phyloP scores from a whole-genome alignment of 2,329 filamentous ascomycete genomes.

The Lasiodiplodia hormozganensis region DNA sequence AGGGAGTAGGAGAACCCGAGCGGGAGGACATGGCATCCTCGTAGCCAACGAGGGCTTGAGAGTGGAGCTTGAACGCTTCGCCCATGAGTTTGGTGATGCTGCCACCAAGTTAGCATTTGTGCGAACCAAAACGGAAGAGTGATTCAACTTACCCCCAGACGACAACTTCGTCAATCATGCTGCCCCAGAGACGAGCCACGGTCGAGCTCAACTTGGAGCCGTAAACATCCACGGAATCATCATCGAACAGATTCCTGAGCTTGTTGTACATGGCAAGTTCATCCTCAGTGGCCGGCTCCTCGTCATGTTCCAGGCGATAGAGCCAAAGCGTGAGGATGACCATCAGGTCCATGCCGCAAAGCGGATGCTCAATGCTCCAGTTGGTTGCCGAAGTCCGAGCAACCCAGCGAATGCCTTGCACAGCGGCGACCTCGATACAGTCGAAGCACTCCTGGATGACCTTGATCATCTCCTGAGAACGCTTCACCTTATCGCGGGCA shows the following conservation, averaged over 20 bases:
- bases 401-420: conserved; percentile 96
- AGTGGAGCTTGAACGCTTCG: conserved; percentile 96
- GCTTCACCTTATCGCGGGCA: conserved; percentile 90
- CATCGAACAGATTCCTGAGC: conserved; percentile 86
- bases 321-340: conserved; percentile 98
- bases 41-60: conserved; percentile 92
- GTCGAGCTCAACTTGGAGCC: conserved; percentile 90
- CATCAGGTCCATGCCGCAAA: conserved; percentile 96
- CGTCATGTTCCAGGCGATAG: conserved; percentile 98
- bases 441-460: conserved; percentile 98
- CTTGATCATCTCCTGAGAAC: conserved; percentile 97
- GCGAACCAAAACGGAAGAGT: background rate
- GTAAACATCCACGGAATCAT: conserved; percentile 83
- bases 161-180: conserved; percentile 97
- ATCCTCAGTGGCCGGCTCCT: conserved; percentile 84
- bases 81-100: conserved; percentile 96
- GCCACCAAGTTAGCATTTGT: conserved; percentile 52
- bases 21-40: conserved; percentile 74
- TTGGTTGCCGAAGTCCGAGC: conserved; percentile 97
- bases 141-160: conserved; percentile 90
- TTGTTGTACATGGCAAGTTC: conserved; percentile 92
- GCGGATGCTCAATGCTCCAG: conserved; percentile 97
- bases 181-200: conserved; percentile 93
- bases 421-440: conserved; percentile 93
- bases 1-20: conserved; percentile 50